Evolutionary conservation across 148 eudicot species (phyloP).

Genomic region (Vaccinium corymbosum): DNA sequence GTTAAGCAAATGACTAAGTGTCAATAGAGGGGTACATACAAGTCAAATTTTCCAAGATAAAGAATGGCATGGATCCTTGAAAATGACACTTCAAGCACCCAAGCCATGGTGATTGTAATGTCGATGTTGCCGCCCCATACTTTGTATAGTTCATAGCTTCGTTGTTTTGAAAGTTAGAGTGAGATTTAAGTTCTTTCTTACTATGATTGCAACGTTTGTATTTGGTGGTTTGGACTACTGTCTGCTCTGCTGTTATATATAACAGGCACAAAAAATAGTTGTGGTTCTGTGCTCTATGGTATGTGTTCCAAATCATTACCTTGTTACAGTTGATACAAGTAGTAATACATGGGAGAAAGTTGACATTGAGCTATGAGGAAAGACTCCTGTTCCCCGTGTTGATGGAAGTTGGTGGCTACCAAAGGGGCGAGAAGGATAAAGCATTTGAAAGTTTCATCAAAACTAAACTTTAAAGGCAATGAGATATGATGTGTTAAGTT

Average conservation of each 20-base stretch:
- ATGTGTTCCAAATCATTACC: not conserved
- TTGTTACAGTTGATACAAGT: not conserved
- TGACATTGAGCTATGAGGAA: not conserved
- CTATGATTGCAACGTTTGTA: not conserved
- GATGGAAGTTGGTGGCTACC: not conserved
- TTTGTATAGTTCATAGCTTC: not conserved
- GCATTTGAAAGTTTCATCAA: constrained; percentile 1
- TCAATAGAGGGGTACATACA: not conserved
- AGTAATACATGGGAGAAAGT: not conserved
- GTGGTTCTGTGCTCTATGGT: not conserved
- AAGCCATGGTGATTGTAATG: not conserved
- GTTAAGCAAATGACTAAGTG: not conserved
- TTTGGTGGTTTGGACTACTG: not conserved
- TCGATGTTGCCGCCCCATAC: not conserved
- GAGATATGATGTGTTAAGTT: not conserved
- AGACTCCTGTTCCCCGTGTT: not conserved
- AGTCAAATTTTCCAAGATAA: not conserved
- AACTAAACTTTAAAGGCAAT: not conserved
- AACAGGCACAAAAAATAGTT: not conserved
- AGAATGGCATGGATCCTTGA: not conserved
- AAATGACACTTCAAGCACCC: not conserved
- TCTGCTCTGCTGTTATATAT: not conserved
- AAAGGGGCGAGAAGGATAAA: not conserved
- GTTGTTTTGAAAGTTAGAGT: not conserved
- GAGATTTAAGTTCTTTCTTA: not conserved